Evolutionary conservation across 1,139 yeast genomes (phyloP).

Genomic region (Taphrina deformans): DNA sequence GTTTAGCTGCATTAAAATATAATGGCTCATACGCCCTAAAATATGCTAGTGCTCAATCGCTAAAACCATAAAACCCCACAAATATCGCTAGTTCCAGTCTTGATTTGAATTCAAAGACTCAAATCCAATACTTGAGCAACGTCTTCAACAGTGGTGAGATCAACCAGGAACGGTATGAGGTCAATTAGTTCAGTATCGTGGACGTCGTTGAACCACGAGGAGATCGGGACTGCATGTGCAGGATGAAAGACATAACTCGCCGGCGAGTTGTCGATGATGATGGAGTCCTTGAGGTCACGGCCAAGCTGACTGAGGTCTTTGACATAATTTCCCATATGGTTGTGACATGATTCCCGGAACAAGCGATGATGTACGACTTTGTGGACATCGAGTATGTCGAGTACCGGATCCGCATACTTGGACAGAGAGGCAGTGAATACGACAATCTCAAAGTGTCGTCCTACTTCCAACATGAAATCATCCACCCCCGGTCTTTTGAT

Average conservation of each 20-base stretch:
- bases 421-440: slow-evolving; percentile 95
- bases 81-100: background rate
- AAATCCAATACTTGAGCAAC: slow-evolving; percentile 75
- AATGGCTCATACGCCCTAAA: background rate
- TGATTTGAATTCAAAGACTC: background rate
- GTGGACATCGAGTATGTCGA: slow-evolving; percentile 78
- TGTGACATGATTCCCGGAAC: slow-evolving; percentile 81
- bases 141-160: slow-evolving; percentile 71
- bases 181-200: slow-evolving; percentile 94
- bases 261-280: slow-evolving; percentile 94
- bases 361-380: slow-evolving; percentile 82
- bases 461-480: slow-evolving; percentile 79
- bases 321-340: slow-evolving; percentile 87
- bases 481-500: slow-evolving; percentile 98
- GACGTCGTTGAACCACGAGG: slow-evolving; percentile 97
- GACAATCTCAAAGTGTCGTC: slow-evolving; percentile 87
- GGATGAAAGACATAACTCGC: slow-evolving; percentile 97
- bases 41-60: slow-evolving; percentile 2
- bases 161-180: slow-evolving; percentile 86
- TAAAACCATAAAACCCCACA: background rate
- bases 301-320: slow-evolving; percentile 93
- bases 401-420: slow-evolving; percentile 91
- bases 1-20: background rate
- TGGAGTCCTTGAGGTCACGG: slow-evolving; percentile 78
- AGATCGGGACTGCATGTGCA: slow-evolving; percentile 95